phyloP scores from a whole-genome alignment of 2,329 filamentous ascomycete species.

The Botrytis cinerea region DNA sequence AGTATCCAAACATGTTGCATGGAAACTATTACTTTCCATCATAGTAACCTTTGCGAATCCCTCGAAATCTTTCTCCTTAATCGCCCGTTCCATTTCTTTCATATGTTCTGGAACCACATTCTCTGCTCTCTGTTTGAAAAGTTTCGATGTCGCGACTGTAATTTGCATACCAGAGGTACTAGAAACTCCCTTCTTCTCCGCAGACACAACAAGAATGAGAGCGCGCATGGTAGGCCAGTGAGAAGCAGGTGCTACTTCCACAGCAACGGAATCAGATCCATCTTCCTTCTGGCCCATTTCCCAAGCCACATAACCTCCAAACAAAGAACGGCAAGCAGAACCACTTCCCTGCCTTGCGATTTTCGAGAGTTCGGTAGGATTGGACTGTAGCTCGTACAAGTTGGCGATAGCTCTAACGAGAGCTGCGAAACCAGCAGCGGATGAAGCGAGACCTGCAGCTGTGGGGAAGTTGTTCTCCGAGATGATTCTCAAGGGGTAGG shows the following conservation, averaged over 20 bases:
- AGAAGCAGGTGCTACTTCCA: conserved; percentile 80
- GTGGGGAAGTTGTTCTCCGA: conserved; percentile 99
- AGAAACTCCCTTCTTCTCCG: conserved; percentile 93
- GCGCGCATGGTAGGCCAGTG: conserved; percentile 98
- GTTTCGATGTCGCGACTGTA: conserved; percentile 85
- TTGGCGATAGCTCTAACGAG: conserved; percentile 85
- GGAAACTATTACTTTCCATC: conserved; percentile 96
- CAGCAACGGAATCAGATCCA: conserved; percentile 83
- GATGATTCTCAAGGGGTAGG: conserved; percentile 78
- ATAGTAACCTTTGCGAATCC: conserved; percentile 89
- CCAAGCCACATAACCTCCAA: conserved; percentile 97
- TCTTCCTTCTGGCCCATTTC: conserved; percentile 74
- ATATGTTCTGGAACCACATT: conserved; percentile 81
- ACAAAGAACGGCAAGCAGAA: conserved; percentile 88
- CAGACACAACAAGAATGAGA: conserved; percentile 85
- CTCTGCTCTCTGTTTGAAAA: conserved; percentile 76
- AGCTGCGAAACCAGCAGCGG: conserved; percentile 69
- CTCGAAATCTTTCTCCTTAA: conserved; percentile 77
- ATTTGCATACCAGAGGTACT: conserved; percentile 96
- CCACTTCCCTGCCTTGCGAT: conserved; percentile 94
- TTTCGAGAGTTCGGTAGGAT: conserved; percentile 78
- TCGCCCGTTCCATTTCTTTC: conserved; percentile 80
- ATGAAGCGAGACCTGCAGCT: conserved; percentile 81
- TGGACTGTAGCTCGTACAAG: conserved; percentile 81
- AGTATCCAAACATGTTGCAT: conserved; percentile 91